Base-by-base conservation (phyloP, 1,284 basidiomycete species). In the Cryptococcus hybrid region DNA sequence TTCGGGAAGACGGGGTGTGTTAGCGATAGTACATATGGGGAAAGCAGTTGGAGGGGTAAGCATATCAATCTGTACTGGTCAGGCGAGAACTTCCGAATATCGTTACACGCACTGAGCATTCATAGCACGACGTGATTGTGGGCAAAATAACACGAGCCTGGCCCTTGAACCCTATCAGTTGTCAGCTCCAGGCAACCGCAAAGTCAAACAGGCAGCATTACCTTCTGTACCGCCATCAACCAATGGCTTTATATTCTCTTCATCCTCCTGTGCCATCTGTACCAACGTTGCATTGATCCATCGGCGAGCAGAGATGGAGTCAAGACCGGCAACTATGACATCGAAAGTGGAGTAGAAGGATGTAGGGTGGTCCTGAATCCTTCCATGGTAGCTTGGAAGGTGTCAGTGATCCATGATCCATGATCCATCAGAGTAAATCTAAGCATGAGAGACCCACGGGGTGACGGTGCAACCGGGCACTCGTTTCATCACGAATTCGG, bases 271-370 rank as follows among this genome's bases (percentile, higher is more conserved):
- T 73, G 96, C 92, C 74, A 99, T 84, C 68, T 91, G 89, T 35
- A 98, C 92, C 13, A 99, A 85, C 11, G 93, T 99, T 1, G 94
- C 93, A 71, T 97, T 99, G 78, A 99, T 99, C 96, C 96, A 99
- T 59, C 96, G 84, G 39, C 96, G 85, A 4, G 96, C 96, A 75
- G 94, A 89, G 55, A 97, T 89, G 3, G 93, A 97, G 77, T 99
- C 96, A n/a, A 99, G 84, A 5, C 96, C 96, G 66, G 96, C 98
- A 59, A 99, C 92, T 68, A 99, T 85, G 52, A 99, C 83, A 76
- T 94, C 90, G 80, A 99, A 99, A 76, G 94, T 89, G 84, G 92
- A 84, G 80, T 99, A 99, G 72, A 95, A 99, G n/a, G 87, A 86
- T 56, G 92, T 88, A 63, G 85, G 91, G 75, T 97, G 97, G 80